Base-by-base conservation (phyloP, 495 filamentous ascomycete genomes). In the Neurospora africana region DNA sequence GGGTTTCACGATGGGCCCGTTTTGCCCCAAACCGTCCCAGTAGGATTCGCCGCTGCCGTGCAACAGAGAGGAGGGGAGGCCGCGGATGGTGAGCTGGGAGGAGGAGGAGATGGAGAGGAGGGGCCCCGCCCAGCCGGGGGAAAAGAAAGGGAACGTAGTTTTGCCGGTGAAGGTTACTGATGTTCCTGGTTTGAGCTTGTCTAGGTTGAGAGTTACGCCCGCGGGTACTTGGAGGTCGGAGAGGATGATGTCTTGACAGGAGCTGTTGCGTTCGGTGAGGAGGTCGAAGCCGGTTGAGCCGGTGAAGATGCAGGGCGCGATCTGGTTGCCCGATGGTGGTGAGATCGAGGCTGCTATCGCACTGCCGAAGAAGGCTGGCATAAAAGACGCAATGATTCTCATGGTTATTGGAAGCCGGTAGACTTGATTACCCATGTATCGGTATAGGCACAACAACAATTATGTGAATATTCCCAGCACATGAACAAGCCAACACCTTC, bases 11-110 rank as follows among this genome's bases (percentile, higher is more conserved):
- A 82, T 85, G 10, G 86, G 85, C 15, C 86, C 86, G 71, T 85
- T 85, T 40, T 79, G 73, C 19, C 86, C 86, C 37, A 84, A 11
- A 5, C 84, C 83, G 74, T 88, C 86, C 86, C 86, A 88, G 82
- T 83, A 87, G 19, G 72, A 71, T 0, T 81, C 79, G 9, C 86
- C 86, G 65, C 82, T 79, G 35, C 83, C 83, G 70, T 88, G 75
- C 61, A 88, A 78, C 37, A 81, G 71, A 33, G 81, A 77, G 2
- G 83, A 84, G 1, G 75, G 74, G 10, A 83, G 82, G 53, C 84
- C 85, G 41, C 80, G 79, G 23, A 88, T 77, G n/a, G 79, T 80
- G 76, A 87, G 83, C 35, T 81, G 75, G 13, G 53, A 65, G 10
- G 77, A 83, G 21, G 86, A 86, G 23, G 80, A 80, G 36, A 87